Conservation (phyloP, 352 stramenopile species). For the Pseudoperonospora humuli region DNA sequence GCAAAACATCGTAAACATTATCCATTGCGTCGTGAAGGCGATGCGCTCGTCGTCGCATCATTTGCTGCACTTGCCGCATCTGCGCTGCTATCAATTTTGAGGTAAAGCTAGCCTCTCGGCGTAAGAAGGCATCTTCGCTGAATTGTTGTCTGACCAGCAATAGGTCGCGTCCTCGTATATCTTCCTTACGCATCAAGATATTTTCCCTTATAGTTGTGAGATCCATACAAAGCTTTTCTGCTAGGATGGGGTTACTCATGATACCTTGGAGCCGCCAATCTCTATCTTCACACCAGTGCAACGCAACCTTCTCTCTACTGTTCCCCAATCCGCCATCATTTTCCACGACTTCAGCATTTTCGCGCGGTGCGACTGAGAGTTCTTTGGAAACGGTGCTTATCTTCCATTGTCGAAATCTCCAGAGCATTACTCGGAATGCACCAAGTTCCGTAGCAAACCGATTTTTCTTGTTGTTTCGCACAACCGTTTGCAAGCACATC, state of each 20-base stretch:
- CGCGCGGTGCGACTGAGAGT: conserved; percentile 3
- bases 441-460: conserved; percentile 47
- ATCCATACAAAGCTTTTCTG: conserved; percentile 28
- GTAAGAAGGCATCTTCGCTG: conserved; percentile 38
- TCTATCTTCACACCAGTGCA: conserved; percentile 44
- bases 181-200: conserved; percentile 22
- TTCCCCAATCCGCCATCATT: conserved; percentile 8
- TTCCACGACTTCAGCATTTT: conserved; percentile 2
- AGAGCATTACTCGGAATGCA: conserved; percentile 29
- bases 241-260: conserved; percentile 26
- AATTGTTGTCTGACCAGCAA: conserved; percentile 28
- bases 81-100: conserved; percentile 39
- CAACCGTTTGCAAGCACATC: conserved; percentile 12
- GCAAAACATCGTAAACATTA: conserved; percentile 46
- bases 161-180: conserved; percentile 31
- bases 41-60: conserved; percentile 38
- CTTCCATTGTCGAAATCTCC: conserved; percentile 41
- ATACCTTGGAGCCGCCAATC: conserved; percentile 43
- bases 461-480: conserved; percentile 32
- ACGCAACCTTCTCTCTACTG: conserved; percentile 11
- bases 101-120: conserved; percentile 36
- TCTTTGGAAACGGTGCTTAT: conserved; percentile 28
- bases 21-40: conserved; percentile 58
- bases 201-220: conserved; percentile 28
- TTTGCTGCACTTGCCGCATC: conserved; percentile 41